A percentile compares a stretch with the other conserved stretches of the same genome.
Evolutionary conservation across 768 basidiomycete species (phyloP).

Genomic region (Collybia sp.): DNA sequence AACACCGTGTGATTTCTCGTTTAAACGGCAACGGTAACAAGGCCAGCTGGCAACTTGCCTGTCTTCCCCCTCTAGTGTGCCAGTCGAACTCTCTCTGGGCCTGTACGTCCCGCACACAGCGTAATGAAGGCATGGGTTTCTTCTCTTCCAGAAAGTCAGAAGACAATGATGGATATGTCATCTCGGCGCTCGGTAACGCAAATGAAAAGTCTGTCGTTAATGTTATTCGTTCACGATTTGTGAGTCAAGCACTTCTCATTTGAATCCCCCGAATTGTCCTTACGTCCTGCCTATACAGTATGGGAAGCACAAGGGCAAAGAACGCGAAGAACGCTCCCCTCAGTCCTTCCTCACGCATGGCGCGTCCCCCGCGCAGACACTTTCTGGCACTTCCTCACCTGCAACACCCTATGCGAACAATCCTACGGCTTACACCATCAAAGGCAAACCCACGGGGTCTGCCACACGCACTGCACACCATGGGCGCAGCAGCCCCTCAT

Average conservation of each 20-base stretch:
- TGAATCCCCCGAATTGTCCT: neutral
- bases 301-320: conserved; percentile 55
- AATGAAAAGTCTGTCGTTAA: conserved; percentile 45
- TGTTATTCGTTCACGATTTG: conserved; percentile 59
- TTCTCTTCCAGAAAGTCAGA: conserved; percentile 46
- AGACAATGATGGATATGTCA: conserved; percentile 30
- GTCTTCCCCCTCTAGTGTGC: neutral
- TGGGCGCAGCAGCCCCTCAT: conserved; percentile 7
- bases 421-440: neutral
- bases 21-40: no score
- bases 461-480: conserved; percentile 4
- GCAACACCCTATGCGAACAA: conserved; percentile 1
- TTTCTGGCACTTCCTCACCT: conserved; percentile 26
- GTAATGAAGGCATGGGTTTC: conserved; percentile 49
- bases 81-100: neutral
- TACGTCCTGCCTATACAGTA: conserved; percentile 30
- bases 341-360: conserved; percentile 25
- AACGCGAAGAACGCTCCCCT: conserved; percentile 33
- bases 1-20: no score
- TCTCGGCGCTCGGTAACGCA: conserved; percentile 12
- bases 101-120: conserved; percentile 7
- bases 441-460: no score
- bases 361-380: conserved; percentile 30
- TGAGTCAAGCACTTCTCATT: conserved; percentile 16
- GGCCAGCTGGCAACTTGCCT: no score